phyloP scores from a whole-genome alignment of 176 grass and related monocot genomes.

The Lolium multiflorum region DNA sequence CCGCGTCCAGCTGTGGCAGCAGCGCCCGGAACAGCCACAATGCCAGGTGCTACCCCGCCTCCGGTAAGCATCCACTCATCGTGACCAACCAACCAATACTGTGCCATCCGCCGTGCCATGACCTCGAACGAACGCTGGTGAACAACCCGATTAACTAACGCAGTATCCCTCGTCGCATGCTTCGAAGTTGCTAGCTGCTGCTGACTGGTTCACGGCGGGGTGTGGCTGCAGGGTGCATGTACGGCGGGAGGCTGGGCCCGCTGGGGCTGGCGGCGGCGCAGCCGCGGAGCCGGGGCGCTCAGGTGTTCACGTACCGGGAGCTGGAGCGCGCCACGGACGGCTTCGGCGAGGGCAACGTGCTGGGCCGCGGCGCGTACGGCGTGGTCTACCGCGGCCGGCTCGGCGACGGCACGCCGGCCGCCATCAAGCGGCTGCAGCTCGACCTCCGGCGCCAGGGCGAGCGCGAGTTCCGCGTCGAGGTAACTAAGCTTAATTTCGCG shows the following conservation, averaged over 20 bases:
- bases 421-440: constrained; percentile 83
- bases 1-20: constrained; percentile 42
- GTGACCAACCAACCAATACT: background rate
- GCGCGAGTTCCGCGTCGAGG: constrained; percentile 96
- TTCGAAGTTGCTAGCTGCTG: background rate
- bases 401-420: constrained; percentile 77
- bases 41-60: constrained; percentile 35
- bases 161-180: background rate
- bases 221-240: constrained; percentile 59
- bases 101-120: background rate
- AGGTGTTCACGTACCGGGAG: constrained; percentile 97
- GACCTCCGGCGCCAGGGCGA: constrained; percentile 85
- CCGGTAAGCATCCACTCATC: constrained; percentile 27
- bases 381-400: constrained; percentile 76
- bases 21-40: constrained; percentile 35
- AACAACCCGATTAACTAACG: no score
- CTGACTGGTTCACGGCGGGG: background rate
- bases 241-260: constrained; percentile 70
- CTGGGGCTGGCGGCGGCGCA: constrained; percentile 61
- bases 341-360: constrained; percentile 82
- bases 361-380: constrained; percentile 66
- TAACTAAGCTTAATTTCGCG: background rate
- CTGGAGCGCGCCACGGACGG: constrained; percentile 86
- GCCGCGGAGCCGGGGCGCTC: constrained; percentile 57
- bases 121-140: no score